A percentile compares a stretch with the other conserved stretches of the same genome.
Evolutionary conservation across 2,329 filamentous ascomycete species (phyloP).

Genomic region (Podosphaera xanthii): DNA sequence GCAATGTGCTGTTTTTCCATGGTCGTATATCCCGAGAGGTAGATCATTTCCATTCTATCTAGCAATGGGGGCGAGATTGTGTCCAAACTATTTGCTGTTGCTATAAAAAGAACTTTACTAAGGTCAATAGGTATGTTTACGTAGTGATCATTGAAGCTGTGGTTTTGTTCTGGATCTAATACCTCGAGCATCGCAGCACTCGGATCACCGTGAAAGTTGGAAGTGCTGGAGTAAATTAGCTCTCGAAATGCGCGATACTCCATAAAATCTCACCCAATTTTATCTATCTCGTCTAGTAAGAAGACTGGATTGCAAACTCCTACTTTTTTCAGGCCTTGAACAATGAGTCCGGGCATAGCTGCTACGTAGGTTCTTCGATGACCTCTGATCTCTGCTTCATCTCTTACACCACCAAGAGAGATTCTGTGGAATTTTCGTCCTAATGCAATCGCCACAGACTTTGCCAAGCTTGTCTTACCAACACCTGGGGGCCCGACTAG

Average conservation of each 20-base stretch:
- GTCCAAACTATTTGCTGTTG: slow-evolving; percentile 83
- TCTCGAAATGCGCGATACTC: neutral
- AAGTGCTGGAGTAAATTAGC: slow-evolving; percentile 24
- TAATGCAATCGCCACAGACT: slow-evolving; percentile 75
- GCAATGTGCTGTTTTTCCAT: slow-evolving; percentile 94
- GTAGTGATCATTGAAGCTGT: slow-evolving; percentile 88
- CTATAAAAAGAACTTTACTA: slow-evolving; percentile 92
- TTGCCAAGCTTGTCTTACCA: slow-evolving; percentile 86
- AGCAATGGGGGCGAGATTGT: slow-evolving; percentile 86
- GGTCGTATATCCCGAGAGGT: slow-evolving; percentile 84
- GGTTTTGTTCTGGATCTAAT: slow-evolving; percentile 88
- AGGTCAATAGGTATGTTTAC: slow-evolving; percentile 88
- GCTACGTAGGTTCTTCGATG: slow-evolving; percentile 92
- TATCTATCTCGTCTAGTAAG: slow-evolving; percentile 93
- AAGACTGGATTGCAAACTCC: slow-evolving; percentile 91
- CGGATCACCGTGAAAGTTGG: slow-evolving; percentile 85
- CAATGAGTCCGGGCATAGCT: slow-evolving; percentile 92
- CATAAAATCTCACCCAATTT: slow-evolving; percentile 33
- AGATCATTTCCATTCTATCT: slow-evolving; percentile 92
- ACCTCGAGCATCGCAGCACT: slow-evolving; percentile 97
- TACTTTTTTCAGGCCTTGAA: slow-evolving; percentile 84
- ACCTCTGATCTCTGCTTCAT: slow-evolving; percentile 90
- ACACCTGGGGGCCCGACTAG: slow-evolving; percentile 84
- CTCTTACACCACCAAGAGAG: slow-evolving; percentile 80
- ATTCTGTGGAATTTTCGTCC: slow-evolving; percentile 94